Evolutionary conservation across 1,284 basidiomycete genomes (phyloP).

Genomic region (Porodaedalea pini): DNA sequence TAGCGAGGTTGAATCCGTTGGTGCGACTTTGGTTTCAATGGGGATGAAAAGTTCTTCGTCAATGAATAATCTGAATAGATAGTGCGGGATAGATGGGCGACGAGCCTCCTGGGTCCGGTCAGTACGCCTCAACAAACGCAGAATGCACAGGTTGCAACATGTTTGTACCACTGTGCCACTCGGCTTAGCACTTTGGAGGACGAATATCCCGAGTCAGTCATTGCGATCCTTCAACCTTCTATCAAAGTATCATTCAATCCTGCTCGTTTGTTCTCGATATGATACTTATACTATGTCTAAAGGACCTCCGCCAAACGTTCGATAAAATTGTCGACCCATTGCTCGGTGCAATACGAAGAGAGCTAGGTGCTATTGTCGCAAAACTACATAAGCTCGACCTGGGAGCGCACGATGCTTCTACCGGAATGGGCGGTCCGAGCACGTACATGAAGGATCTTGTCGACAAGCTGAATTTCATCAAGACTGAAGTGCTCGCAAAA

Average conservation of each 20-base stretch:
- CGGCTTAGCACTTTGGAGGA: conserved; percentile 66
- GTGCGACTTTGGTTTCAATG: conserved; percentile 41
- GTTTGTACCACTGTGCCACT: conserved; percentile 72
- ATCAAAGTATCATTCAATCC: conserved; percentile 47
- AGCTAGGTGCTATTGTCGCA: conserved; percentile 72
- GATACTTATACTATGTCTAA: conserved; percentile 2
- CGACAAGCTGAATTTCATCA: conserved; percentile 80
- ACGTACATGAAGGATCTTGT: conserved; percentile 87
- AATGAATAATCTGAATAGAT: conserved; percentile 42
- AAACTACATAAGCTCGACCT: conserved; percentile 84
- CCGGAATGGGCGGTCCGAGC: conserved; percentile 68
- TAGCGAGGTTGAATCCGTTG: conserved; percentile 59
- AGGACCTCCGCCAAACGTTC: conserved; percentile 62
- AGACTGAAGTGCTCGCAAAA: conserved; percentile 67
- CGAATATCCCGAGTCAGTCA: conserved; percentile 68
- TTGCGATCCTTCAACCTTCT: conserved; percentile 54
- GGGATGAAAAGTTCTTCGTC: neutral
- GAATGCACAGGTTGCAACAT: conserved; percentile 76
- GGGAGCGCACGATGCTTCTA: conserved; percentile 54
- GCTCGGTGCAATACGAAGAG: conserved; percentile 70
- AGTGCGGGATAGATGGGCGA: conserved; percentile 73
- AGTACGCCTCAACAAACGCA: conserved; percentile 74
- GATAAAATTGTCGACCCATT: conserved; percentile 68
- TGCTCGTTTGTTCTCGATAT: neutral
- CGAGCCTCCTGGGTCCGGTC: conserved; percentile 69